Base-by-base conservation (phyloP, 2,329 filamentous ascomycete species). In the Colletotrichum filicis region DNA sequence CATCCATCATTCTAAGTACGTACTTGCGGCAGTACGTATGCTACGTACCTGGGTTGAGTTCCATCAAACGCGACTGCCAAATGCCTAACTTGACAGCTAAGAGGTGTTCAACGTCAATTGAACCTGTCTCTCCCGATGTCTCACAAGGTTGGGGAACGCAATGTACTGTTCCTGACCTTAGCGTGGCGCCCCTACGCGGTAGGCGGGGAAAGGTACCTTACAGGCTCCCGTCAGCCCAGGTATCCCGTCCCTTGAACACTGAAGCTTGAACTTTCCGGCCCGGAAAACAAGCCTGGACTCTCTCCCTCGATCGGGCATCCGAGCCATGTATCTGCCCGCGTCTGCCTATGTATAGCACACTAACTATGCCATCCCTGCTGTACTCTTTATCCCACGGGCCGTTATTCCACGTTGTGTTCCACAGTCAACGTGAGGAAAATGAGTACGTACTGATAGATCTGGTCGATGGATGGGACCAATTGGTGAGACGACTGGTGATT, bases 91-190 rank as follows among this genome's bases (percentile, higher is more conserved):
- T 42, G 14, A 42, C 37, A 42, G 32, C 9, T 35, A 35, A 35
- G 16, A 42, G 37, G 37, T 42, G 16, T 19, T 42, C 5, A 19
- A 42, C 37, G 37, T 42, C 37, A 19, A 42, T 42, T 42, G 37
- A 42, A 19, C 37, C 7, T 42, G 42, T 49, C 42, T 49, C 42
- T 22, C 42, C 28, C 30, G 8, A 14, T 57, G 55, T 59, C n/a
- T 58, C n/a, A 49, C 42, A 49, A 49, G 42, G 42, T 49, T 49
- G 52, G 26, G 35, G 56, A 28, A 37, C 22, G 7, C 26, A 24
- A 63, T 53, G 56, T 66, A 70, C 26, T 63, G 61, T 60, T 42
- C 61, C 61, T 66, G 55, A 60, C 56, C 30, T 59, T 66, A 60
- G 61, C 53, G 61, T 37, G 60, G 53, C 26, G n/a, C 61, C 52